phyloP scores from a whole-genome alignment of 2,329 filamentous ascomycete species.

The Parastagonospora avenae region DNA sequence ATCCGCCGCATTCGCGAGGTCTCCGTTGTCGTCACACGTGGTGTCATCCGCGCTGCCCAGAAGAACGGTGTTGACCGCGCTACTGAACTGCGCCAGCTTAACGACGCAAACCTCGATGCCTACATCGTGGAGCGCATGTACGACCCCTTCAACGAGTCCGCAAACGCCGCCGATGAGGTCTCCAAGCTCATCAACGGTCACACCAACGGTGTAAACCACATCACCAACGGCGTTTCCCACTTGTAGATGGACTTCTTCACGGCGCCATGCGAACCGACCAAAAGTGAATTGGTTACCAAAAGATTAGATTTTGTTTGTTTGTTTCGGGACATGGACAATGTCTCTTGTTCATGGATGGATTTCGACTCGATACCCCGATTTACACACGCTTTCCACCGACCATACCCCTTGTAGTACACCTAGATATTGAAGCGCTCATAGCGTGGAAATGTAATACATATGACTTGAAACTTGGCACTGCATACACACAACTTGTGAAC shows the following conservation, averaged over 20 bases:
- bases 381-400: slow-evolving; percentile 17
- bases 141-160: slow-evolving; percentile 54
- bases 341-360: slow-evolving; percentile 19
- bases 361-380: slow-evolving; percentile 30
- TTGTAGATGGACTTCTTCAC: slow-evolving; percentile 31
- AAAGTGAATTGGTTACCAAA: slow-evolving; percentile 20
- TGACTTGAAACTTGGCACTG: too few relatives aligned
- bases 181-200: slow-evolving; percentile 30
- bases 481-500: too few relatives aligned
- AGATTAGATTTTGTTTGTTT: slow-evolving; percentile 19
- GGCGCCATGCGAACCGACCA: slow-evolving; percentile 9
- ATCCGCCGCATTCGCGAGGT: slow-evolving; percentile 92
- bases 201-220: slow-evolving; percentile 30
- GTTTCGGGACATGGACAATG: slow-evolving; percentile 10
- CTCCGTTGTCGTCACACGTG: slow-evolving; percentile 81
- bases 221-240: slow-evolving; percentile 37
- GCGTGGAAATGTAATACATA: too few relatives aligned
- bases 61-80: slow-evolving; percentile 68
- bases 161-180: slow-evolving; percentile 49
- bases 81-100: slow-evolving; percentile 66
- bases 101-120: slow-evolving; percentile 71
- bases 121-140: slow-evolving; percentile 63
- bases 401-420: too few relatives aligned
- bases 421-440: too few relatives aligned
- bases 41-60: slow-evolving; percentile 92